These are phyloP conservation scores for Agrocybe pediades DNA, from an alignment of 768 basidiomycete species.

Conservation along the genomic window DNA sequence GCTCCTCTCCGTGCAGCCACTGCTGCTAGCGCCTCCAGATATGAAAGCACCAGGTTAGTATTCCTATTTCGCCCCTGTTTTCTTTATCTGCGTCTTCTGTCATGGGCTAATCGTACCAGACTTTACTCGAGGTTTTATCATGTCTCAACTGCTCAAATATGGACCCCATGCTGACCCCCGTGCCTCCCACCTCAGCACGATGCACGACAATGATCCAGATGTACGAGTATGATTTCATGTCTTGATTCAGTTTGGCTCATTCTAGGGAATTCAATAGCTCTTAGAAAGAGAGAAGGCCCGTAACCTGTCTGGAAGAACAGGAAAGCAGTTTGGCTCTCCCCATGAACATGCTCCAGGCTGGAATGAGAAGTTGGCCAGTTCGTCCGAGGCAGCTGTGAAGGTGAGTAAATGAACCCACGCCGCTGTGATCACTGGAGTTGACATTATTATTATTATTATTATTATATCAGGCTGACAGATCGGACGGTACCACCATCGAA, in stretches of 20 bases:
- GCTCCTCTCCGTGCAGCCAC: background rate
- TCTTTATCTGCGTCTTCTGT: background rate
- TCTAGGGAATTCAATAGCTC: too few species aligned
- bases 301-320: conserved; percentile 40
- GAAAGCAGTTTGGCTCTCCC: conserved; percentile 50
- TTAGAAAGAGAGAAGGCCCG: conserved; percentile 55
- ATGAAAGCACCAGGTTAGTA: conserved; percentile 26
- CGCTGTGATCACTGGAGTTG: background rate
- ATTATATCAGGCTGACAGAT: conserved; percentile 42
- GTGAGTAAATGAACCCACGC: too few species aligned
- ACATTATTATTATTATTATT: background rate
- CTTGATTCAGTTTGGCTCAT: too few species aligned
- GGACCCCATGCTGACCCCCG: conserved; percentile 7
- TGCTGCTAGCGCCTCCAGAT: conserved; percentile 9
- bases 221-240: conserved; percentile 26
- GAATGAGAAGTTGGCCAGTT: conserved; percentile 66
- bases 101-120: background rate
- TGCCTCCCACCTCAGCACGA: conserved; percentile 37
- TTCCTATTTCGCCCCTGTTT: background rate
- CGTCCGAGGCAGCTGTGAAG: conserved; percentile 70
- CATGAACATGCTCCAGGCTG: conserved; percentile 65
- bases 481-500: conserved; percentile 27
- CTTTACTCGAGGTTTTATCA: conserved; percentile 15
- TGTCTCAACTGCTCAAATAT: background rate
- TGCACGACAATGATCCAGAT: conserved; percentile 61